Conservation (phyloP, 495 filamentous ascomycete genomes). For the Trichocladium uniseriatum region DNA sequence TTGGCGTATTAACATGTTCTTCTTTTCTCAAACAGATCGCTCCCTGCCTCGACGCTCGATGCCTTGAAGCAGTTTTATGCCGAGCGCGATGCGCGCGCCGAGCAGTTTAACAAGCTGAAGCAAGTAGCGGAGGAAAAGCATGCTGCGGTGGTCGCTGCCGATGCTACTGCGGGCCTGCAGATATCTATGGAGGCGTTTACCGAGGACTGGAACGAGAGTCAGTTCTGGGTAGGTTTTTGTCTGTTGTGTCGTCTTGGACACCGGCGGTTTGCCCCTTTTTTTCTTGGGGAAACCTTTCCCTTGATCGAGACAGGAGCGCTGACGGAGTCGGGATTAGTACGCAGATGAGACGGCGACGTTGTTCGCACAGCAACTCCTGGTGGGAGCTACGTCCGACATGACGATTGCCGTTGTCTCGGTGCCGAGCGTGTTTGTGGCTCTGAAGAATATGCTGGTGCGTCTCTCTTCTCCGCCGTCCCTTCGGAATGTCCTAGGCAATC, state of each 20-base stretch:
- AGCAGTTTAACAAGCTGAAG: constrained; percentile 54
- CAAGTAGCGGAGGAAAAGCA: constrained; percentile 39
- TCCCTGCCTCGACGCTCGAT: constrained; percentile 52
- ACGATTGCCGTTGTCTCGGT: constrained; percentile 61
- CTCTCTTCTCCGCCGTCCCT: background rate
- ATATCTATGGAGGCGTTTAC: constrained; percentile 63
- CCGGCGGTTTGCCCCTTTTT: background rate
- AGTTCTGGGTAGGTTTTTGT: constrained; percentile 56
- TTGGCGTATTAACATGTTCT: background rate
- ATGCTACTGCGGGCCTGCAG: constrained; percentile 7
- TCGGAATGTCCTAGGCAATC: background rate
- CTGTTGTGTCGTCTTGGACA: background rate
- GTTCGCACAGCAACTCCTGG: constrained; percentile 53
- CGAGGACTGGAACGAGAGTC: constrained; percentile 74
- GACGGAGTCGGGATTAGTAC: constrained; percentile 41
- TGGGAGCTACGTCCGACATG: constrained; percentile 42
- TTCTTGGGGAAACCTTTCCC: background rate
- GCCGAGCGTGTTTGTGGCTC: constrained; percentile 64
- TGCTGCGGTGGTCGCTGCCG: constrained; percentile 1
- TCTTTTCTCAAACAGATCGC: constrained; percentile 29
- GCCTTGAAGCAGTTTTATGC: constrained; percentile 59
- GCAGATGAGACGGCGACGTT: constrained; percentile 55
- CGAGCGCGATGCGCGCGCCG: constrained; percentile 52
- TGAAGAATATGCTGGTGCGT: constrained; percentile 56
- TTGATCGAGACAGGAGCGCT: background rate